These are phyloP conservation scores for Dentipellis sp. DNA, from an alignment of 768 basidiomycete genomes.

Conservation along the genomic window DNA sequence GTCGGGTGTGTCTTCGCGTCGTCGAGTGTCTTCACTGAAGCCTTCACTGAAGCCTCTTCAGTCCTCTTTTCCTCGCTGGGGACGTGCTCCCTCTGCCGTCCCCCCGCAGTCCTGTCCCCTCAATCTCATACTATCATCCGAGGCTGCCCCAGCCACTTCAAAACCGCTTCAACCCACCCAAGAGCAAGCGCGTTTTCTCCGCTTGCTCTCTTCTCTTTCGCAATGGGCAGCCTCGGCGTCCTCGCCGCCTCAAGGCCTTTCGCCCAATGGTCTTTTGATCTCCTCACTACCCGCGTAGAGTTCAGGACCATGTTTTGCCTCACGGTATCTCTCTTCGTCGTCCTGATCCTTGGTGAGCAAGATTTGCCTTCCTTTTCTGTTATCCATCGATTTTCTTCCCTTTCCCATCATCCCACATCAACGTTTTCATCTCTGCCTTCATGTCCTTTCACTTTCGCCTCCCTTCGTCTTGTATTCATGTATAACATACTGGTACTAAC, in stretches of 20 bases:
- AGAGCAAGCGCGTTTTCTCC: background rate
- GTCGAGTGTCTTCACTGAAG: background rate
- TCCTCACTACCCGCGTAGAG: conserved; percentile 49
- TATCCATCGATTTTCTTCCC: conserved; percentile 2
- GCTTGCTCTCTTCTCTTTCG: background rate
- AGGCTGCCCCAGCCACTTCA: background rate
- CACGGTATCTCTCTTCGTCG: conserved; percentile 57
- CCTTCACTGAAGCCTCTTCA: background rate
- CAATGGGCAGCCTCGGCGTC: background rate
- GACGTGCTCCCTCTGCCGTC: conserved; percentile 15
- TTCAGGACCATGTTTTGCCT: conserved; percentile 63
- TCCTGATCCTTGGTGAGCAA: conserved; percentile 62
- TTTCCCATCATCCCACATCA: conserved; percentile 4
- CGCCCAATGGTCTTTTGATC: conserved; percentile 35
- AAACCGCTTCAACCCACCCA: background rate
- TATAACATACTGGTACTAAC: conserved; percentile 10
- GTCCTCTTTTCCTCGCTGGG: conserved; percentile 11
- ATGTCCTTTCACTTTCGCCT: background rate
- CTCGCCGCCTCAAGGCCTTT: conserved; percentile 15
- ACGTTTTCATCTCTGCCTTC: background rate
- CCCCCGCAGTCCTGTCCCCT: conserved; percentile 18
- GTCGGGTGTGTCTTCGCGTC: background rate
- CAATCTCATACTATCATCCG: background rate
- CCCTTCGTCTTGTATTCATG: background rate
- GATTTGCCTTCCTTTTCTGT: conserved; percentile 11